Percentiles rank a stretch among this genome's conserved stretches.
phyloP scores from a whole-genome alignment of 352 stramenopile species.

The Elongisporangium prolatum region DNA sequence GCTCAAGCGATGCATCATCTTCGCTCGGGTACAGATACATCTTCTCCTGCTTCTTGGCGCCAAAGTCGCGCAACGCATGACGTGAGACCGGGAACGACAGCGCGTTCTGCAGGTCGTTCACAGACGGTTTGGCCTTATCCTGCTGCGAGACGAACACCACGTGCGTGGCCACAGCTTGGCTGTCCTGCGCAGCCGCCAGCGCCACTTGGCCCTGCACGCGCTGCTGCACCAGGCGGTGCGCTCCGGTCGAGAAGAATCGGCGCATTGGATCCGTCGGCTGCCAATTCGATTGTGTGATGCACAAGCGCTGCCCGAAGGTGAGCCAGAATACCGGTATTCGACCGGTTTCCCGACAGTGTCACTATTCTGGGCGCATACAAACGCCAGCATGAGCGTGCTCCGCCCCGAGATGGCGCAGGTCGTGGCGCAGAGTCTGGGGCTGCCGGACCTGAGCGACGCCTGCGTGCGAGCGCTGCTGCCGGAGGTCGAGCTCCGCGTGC shows the following conservation, averaged over 20 bases:
- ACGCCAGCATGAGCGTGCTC: constrained; percentile 63
- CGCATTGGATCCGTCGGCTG: neutral
- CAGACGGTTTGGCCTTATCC: constrained; percentile 11
- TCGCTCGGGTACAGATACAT: constrained; percentile 65
- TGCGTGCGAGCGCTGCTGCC: constrained; percentile 66
- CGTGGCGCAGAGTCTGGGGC: constrained; percentile 65
- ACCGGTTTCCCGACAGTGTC: neutral
- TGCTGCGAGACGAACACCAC: constrained; percentile 55
- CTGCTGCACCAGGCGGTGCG: constrained; percentile 61
- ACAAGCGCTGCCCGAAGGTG: neutral
- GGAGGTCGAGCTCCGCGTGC: constrained; percentile 77
- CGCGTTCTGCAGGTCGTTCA: constrained; percentile 20
- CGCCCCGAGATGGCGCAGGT: constrained; percentile 65
- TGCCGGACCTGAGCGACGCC: constrained; percentile 63
- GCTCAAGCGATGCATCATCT: constrained; percentile 22
- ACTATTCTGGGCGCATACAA: neutral
- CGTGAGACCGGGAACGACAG: constrained; percentile 67
- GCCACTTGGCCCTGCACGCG: constrained; percentile 46
- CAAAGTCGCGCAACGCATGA: constrained; percentile 63
- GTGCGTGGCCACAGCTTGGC: constrained; percentile 19
- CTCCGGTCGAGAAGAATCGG: constrained; percentile 4
- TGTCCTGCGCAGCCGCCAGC: constrained; percentile 13
- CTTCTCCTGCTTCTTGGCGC: constrained; percentile 57
- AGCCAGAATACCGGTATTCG: neutral
- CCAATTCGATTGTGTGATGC: neutral